phyloP scores from a whole-genome alignment of 352 stramenopile genomes.

The Phytophthora litchii region DNA sequence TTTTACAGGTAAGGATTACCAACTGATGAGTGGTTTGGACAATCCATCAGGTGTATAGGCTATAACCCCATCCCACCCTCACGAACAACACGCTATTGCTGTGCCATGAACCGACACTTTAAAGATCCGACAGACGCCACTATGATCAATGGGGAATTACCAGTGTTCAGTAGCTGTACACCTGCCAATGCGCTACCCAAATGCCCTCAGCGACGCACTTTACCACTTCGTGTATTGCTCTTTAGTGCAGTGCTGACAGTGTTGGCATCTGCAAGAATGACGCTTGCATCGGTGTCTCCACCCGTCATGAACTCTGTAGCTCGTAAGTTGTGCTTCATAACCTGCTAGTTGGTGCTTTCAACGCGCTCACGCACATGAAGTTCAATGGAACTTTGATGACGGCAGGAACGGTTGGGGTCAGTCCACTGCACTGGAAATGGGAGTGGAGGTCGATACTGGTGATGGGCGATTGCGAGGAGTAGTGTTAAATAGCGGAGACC shows the following conservation, averaged over 20 bases:
- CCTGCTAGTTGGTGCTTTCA: no score
- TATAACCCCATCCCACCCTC: slow-evolving; percentile 15
- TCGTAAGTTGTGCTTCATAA: slow-evolving; percentile 18
- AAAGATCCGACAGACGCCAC: slow-evolving; percentile 6
- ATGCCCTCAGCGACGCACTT: neutral
- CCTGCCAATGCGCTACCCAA: neutral
- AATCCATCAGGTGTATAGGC: accelerated
- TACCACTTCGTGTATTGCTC: neutral
- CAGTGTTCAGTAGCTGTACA: neutral
- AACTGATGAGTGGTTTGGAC: slow-evolving; percentile 40
- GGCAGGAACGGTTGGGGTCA: slow-evolving; percentile 64
- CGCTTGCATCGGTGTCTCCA: slow-evolving; percentile 3
- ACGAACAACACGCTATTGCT: slow-evolving; percentile 17
- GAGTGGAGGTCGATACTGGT: slow-evolving; percentile 58
- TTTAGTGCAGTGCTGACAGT: slow-evolving; percentile 4
- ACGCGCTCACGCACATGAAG: slow-evolving; percentile 17
- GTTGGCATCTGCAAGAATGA: slow-evolving; percentile 1
- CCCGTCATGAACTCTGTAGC: slow-evolving; percentile 35
- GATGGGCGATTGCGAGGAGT: slow-evolving; percentile 51
- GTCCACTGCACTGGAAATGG: slow-evolving; percentile 69
- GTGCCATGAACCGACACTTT: neutral
- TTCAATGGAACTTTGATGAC: slow-evolving; percentile 68
- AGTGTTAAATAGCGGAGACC: slow-evolving; percentile 42
- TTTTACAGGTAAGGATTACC: slow-evolving; percentile 88
- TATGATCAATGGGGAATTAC: slow-evolving; percentile 6